phyloP scores from a whole-genome alignment of 768 basidiomycete genomes.

The Agaricus subrufescens region DNA sequence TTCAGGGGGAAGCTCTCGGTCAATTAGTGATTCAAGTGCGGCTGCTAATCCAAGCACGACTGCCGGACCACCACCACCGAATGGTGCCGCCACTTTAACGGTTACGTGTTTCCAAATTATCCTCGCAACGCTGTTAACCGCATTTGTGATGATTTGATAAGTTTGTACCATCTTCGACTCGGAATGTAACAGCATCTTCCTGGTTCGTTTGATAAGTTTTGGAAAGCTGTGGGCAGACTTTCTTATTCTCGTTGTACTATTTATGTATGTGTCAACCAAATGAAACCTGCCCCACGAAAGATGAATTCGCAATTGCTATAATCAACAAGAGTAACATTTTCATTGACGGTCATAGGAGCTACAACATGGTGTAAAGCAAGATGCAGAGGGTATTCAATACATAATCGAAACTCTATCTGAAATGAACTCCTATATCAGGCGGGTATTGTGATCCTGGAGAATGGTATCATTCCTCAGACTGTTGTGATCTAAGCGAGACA shows the following conservation, averaged over 20 bases:
- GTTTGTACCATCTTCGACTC: too few species aligned
- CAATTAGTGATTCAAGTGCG: too few species aligned
- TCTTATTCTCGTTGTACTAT: too few species aligned
- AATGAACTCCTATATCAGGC: not conserved
- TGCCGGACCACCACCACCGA: not conserved
- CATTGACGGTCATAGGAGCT: not conserved
- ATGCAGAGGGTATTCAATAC: not conserved
- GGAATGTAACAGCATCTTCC: not conserved
- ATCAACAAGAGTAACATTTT: not conserved
- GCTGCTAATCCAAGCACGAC: too few species aligned
- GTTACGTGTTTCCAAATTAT: not conserved
- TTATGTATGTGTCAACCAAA: too few species aligned
- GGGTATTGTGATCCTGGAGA: slow-evolving; percentile 1
- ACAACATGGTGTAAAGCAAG: not conserved
- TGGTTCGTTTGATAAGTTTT: too few species aligned
- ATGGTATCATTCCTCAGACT: slow-evolving; percentile 2
- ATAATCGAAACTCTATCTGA: not conserved
- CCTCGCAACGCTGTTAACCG: not conserved
- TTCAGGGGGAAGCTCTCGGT: too few species aligned
- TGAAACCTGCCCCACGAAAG: too few species aligned
- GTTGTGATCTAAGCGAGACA: not conserved
- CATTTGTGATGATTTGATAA: not conserved
- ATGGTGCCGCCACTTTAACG: not conserved
- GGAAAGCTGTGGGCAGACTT: too few species aligned
- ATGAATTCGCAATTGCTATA: too few species aligned